Conservation (phyloP, 345 rosid species). For the Populus pruinosa region DNA sequence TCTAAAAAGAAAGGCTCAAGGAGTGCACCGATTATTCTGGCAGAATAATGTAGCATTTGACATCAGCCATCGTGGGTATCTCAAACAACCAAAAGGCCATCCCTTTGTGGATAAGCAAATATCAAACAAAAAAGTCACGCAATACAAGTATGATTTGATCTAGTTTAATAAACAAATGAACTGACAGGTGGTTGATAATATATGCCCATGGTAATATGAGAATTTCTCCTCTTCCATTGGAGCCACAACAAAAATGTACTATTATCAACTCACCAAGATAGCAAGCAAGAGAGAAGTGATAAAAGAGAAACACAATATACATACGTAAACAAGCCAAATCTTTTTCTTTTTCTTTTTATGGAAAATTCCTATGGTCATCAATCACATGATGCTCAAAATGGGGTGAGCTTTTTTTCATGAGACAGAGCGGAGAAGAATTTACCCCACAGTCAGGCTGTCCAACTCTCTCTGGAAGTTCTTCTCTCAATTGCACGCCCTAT, state of each 20-base stretch:
- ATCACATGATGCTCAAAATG: conserved; percentile 2
- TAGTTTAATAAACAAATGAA: background rate
- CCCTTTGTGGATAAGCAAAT: background rate
- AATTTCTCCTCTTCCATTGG: background rate
- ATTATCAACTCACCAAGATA: background rate
- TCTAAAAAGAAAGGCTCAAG: background rate
- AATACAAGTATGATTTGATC: background rate
- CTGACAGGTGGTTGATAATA: background rate
- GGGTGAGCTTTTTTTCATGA: background rate
- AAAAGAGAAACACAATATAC: background rate
- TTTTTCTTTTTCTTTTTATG: background rate
- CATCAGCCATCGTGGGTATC: background rate
- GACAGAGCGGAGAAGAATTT: conserved; percentile 1
- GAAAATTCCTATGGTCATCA: background rate
- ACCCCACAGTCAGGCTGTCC: conserved; percentile 86
- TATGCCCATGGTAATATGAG: background rate
- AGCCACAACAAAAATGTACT: background rate
- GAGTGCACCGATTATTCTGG: background rate
- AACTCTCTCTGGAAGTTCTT: conserved; percentile 62
- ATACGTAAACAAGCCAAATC: background rate
- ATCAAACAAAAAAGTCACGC: background rate
- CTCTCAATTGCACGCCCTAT: conserved; percentile 46
- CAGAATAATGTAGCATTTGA: background rate
- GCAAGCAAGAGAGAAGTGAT: background rate
- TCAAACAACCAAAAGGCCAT: conserved; percentile 6